These are phyloP conservation scores for Adansonia grandidieri DNA, from an alignment of 441 rosid species.

Conservation along the genomic window DNA sequence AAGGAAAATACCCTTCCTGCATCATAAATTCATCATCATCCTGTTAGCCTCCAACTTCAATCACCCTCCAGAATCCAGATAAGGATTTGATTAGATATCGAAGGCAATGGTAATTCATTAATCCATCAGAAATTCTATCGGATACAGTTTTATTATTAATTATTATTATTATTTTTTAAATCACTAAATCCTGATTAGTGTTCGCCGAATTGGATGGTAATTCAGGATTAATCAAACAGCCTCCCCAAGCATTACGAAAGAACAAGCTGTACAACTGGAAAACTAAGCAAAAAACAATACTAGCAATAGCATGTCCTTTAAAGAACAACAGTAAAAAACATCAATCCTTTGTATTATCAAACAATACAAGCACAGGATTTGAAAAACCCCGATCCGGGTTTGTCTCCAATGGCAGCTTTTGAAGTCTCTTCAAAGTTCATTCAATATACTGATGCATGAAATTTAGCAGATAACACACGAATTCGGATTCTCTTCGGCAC, in stretches of 20 bases:
- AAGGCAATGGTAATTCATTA: neutral
- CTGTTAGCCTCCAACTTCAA: neutral
- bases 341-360: too few species aligned
- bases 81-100: neutral
- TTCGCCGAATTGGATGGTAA: neutral
- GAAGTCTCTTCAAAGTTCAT: too few species aligned
- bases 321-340: too few species aligned
- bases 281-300: neutral
- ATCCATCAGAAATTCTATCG: neutral
- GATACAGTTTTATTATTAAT: neutral
- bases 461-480: constrained; percentile 50
- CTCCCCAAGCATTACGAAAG: neutral
- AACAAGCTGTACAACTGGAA: neutral
- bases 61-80: neutral
- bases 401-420: too few species aligned
- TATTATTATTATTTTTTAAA: neutral
- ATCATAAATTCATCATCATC: constrained; percentile 5
- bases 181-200: neutral
- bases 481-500: constrained; percentile 54
- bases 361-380: too few species aligned
- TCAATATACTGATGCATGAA: too few species aligned
- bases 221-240: neutral
- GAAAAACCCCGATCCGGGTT: too few species aligned
- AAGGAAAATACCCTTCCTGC: neutral
- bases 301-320: too few species aligned